A percentile compares a stretch with the other conserved stretches of the same genome.
Conservation (phyloP, 768 basidiomycete species). For the Infundibulicybe gibba region DNA sequence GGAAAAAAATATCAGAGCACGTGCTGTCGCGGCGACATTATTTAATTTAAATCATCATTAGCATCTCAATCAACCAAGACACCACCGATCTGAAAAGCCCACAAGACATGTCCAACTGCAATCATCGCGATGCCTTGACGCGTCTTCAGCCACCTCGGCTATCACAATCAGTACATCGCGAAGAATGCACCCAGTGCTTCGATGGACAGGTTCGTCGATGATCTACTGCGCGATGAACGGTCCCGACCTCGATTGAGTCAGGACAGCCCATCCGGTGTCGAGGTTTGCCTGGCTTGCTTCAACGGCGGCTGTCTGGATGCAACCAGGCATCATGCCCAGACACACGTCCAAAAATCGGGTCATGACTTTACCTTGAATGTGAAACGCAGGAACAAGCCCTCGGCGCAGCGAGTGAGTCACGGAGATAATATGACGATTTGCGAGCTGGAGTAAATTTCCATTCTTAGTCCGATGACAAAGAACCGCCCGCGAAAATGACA, state of each 20-base stretch:
- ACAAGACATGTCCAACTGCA: conserved; percentile 28
- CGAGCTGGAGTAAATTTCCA: background rate
- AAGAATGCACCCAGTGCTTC: conserved; percentile 98
- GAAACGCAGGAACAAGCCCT: conserved; percentile 65
- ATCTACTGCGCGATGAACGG: conserved; percentile 1
- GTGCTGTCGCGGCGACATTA: too few species aligned
- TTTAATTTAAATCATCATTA: too few species aligned
- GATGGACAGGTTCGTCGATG: conserved; percentile 70
- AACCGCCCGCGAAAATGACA: conserved; percentile 86
- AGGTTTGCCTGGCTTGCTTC: conserved; percentile 91
- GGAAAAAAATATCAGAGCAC: too few species aligned
- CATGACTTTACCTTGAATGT: conserved; percentile 82
- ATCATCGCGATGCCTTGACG: conserved; percentile 49
- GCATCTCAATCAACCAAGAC: too few species aligned
- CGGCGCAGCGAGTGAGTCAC: conserved; percentile 57
- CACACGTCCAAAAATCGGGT: conserved; percentile 67
- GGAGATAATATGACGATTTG: conserved; percentile 1
- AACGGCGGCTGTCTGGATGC: conserved; percentile 81
- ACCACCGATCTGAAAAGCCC: too few species aligned
- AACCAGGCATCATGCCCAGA: conserved; percentile 66
- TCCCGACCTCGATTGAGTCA: conserved; percentile 22
- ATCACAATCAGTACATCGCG: conserved; percentile 75
- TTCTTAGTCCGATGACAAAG: conserved; percentile 63
- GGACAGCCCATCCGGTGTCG: conserved; percentile 74
- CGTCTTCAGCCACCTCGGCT: conserved; percentile 53